Conservation (phyloP, 2,329 filamentous ascomycete genomes). For the Onygenales sp. region DNA sequence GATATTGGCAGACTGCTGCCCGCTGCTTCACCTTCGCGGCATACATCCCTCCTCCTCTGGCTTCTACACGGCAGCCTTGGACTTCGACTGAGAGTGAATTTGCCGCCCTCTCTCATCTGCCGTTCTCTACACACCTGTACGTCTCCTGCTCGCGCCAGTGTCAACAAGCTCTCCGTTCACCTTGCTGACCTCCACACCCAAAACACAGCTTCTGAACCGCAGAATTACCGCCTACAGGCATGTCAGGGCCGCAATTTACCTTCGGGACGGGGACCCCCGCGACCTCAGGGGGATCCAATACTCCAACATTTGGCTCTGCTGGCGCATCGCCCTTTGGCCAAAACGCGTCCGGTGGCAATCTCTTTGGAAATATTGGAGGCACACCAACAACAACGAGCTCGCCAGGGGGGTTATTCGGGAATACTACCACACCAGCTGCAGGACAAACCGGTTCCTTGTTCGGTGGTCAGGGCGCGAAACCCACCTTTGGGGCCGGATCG, state of each 20-base stretch:
- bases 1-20: background rate
- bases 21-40: background rate
- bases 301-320: slow-evolving; percentile 3
- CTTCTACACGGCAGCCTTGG: background rate
- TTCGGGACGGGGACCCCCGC: slow-evolving; percentile 29
- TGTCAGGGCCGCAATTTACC: slow-evolving; percentile 24
- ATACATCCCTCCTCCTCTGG: background rate
- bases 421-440: background rate
- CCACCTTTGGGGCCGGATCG: slow-evolving; percentile 5
- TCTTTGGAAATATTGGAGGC: slow-evolving; percentile 13
- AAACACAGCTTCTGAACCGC: background rate
- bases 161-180: no score
- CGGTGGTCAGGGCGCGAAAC: slow-evolving; percentile 2
- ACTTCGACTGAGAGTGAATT: no score
- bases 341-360: slow-evolving; percentile 4
- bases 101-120: no score
- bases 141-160: no score
- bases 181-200: no score
- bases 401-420: slow-evolving; percentile 5
- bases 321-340: slow-evolving; percentile 7
- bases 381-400: slow-evolving; percentile 3
- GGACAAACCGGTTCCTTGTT: slow-evolving; percentile 6
- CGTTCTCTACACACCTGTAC: no score
- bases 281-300: slow-evolving; percentile 23
- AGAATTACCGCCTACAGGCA: slow-evolving; percentile 14